Evolutionary conservation across 345 rosid species (phyloP).

Genomic region (Populus nigra): DNA sequence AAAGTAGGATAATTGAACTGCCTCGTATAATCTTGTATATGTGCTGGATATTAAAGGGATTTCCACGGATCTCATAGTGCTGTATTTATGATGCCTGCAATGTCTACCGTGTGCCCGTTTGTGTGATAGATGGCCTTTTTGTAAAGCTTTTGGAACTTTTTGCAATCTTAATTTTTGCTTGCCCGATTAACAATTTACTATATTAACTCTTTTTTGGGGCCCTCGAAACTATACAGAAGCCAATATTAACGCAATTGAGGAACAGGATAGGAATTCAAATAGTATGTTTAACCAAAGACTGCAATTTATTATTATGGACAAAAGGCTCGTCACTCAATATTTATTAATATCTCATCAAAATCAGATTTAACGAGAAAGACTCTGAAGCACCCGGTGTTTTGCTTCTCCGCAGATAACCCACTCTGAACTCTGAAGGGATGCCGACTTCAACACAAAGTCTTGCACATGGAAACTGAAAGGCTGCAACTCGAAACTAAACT

Average conservation of each 20-base stretch:
- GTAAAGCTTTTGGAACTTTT: neutral
- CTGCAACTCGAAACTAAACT: neutral
- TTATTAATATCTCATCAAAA: neutral
- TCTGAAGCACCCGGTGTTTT: neutral
- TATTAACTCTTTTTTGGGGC: neutral
- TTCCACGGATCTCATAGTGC: too few relatives aligned
- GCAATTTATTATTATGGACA: neutral
- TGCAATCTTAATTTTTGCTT: neutral
- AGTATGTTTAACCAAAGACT: neutral
- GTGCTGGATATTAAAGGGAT: neutral
- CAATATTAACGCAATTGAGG: neutral
- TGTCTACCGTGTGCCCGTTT: neutral
- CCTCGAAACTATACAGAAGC: neutral
- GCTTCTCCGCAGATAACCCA: neutral
- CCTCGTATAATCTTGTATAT: slow-evolving; percentile 11
- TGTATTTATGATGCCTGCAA: neutral
- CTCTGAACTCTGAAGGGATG: neutral
- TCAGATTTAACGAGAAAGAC: neutral
- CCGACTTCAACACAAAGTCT: neutral
- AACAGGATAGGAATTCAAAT: neutral
- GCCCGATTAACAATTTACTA: neutral
- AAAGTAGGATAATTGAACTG: slow-evolving; percentile 10
- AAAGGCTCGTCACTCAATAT: neutral
- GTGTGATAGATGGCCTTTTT: neutral
- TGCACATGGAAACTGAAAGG: neutral